Evolutionary conservation across 2,329 filamentous ascomycete genomes (phyloP), one percentile per base, ranked within the genome.

Genomic region (Ophiostoma populinum): DNA sequence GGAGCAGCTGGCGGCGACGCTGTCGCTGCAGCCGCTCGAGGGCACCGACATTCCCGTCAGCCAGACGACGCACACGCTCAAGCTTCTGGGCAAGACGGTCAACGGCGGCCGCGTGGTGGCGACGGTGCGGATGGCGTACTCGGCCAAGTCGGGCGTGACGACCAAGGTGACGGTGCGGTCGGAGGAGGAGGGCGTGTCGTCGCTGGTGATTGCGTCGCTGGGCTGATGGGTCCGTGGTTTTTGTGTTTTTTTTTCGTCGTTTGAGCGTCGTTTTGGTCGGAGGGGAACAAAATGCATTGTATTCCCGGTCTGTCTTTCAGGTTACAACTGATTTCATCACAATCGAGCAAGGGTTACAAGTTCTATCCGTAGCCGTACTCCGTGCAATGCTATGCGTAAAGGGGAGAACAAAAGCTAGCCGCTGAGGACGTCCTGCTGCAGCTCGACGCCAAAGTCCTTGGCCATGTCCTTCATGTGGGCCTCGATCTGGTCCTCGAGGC

Each of bases 401-500:
- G n/a, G n/a, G n/a, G n/a, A n/a, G n/a, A n/a, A n/a, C n/a, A n/a
- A n/a, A 29, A n/a, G 7, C 32, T 45, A 93, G 4, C 87, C 86
- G 38, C 92, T 82, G 57, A 94, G 94, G 3, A 93, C 68, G 26
- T 75, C 73, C 52, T 92, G 82, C 51, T 92, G 80, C 44, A 95
- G 57, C 55, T 95, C 86, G 3, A 95, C 72, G 0, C 90, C 90
- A 58, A 90, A 85, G 46, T 92, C 86, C 51, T 80, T 82, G 1
- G 86, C 87, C 64, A 94, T 80, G 38, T 66, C 70, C 55, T 70
- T 76, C 85, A 95, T 92, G 46, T 78, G 70, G 49, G 70, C 68
- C 61, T 95, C 90, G 42, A 95, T 75, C 52, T 87, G 83, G 50
- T 94, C 87, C 52, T 95, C 90, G 80, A 95, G 90, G 0, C 86